Percentiles rank a stretch among this genome's conserved stretches.
Conservation (phyloP, 2,329 filamentous ascomycete genomes). For the Claviceps spartinae region DNA sequence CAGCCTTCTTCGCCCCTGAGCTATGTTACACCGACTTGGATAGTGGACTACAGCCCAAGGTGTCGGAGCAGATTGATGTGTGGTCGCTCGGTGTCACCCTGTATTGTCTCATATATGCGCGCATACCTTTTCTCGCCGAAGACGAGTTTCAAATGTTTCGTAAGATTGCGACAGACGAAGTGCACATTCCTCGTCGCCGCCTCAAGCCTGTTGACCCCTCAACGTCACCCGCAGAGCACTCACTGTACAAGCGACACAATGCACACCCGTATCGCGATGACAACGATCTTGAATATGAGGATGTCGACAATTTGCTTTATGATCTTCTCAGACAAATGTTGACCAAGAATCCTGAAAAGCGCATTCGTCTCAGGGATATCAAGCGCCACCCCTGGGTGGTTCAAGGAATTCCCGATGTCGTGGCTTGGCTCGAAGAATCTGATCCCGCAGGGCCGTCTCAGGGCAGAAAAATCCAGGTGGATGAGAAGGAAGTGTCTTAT, state of each 20-base stretch:
- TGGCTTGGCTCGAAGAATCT: conserved; percentile 84
- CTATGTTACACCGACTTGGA: conserved; percentile 78
- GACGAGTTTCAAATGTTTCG: conserved; percentile 87
- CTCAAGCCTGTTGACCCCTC: conserved; percentile 60
- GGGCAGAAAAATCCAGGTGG: conserved; percentile 81
- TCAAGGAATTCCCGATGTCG: conserved; percentile 58
- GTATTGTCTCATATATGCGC: conserved; percentile 88
- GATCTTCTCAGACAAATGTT: conserved; percentile 72
- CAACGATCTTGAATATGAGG: conserved; percentile 71
- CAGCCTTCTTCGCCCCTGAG: conserved; percentile 94
- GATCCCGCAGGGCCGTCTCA: conserved; percentile 67
- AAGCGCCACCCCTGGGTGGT: conserved; percentile 91
- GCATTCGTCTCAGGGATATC: conserved; percentile 81
- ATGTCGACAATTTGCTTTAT: conserved; percentile 64
- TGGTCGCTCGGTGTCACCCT: conserved; percentile 95
- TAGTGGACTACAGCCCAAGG: conserved; percentile 54
- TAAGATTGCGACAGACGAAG: conserved; percentile 82
- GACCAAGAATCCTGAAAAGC: conserved; percentile 75
- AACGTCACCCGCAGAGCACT: conserved; percentile 40
- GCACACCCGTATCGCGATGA: conserved; percentile 59
- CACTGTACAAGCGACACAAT: conserved; percentile 43
- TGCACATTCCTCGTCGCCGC: conserved; percentile 71
- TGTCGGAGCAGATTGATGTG: conserved; percentile 89
- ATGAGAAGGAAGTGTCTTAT: conserved; percentile 75
- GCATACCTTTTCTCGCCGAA: conserved; percentile 83